A percentile compares a stretch with the other conserved stretches of the same genome.
Conservation (phyloP, 2,329 filamentous ascomycete genomes). For the Grosmannia huntii region DNA sequence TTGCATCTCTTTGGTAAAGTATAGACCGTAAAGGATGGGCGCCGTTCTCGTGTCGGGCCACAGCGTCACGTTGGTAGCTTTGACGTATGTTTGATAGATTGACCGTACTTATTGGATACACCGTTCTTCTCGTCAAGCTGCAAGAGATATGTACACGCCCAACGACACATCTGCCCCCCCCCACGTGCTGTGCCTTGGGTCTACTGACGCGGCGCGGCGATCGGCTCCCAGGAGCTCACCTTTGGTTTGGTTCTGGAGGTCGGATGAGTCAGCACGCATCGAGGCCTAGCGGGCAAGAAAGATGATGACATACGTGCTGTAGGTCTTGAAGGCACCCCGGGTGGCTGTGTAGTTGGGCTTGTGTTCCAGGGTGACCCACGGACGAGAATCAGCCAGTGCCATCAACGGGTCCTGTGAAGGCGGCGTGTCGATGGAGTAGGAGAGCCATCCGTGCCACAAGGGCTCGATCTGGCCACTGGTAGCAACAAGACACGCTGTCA, state of each 20-base stretch:
- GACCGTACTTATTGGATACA: background rate
- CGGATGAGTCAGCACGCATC: background rate
- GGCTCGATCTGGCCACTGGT: conserved; percentile 75
- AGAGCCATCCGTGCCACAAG: conserved; percentile 97
- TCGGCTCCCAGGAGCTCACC: conserved; percentile 22
- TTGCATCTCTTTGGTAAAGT: background rate
- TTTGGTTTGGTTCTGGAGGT: conserved; percentile 21
- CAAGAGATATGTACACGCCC: background rate
- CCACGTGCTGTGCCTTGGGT: background rate
- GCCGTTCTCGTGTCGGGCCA: background rate
- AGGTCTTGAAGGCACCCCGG: conserved; percentile 77
- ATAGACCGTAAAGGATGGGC: background rate
- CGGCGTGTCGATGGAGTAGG: conserved; percentile 80
- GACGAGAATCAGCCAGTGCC: conserved; percentile 36
- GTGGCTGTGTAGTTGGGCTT: conserved; percentile 63
- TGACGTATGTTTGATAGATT: background rate
- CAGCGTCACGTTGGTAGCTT: background rate
- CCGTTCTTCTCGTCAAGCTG: background rate
- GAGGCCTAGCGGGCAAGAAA: background rate
- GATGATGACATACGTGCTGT: conserved; percentile 69
- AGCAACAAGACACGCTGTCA: background rate
- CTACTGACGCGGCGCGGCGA: conserved; percentile 18
- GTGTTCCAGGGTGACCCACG: conserved; percentile 64
- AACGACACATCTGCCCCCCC: background rate
- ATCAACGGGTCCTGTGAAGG: conserved; percentile 64